These are phyloP conservation scores for Rhizopogon parksii DNA, from an alignment of 1,284 basidiomycete species.

Conservation along the genomic window DNA sequence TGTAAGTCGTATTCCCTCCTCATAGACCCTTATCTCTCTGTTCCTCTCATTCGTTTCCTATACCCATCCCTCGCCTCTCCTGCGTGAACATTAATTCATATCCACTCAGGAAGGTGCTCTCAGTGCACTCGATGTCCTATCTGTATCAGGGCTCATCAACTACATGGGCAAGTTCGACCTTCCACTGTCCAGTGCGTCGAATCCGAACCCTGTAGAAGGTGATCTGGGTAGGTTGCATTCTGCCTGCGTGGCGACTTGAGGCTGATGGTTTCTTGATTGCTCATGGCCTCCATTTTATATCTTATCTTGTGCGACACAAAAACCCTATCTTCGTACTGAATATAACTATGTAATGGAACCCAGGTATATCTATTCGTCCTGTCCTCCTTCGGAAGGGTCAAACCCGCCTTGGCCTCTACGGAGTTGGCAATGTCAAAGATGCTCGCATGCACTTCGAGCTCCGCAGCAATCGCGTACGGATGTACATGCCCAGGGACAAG, in stretches of 20 bases:
- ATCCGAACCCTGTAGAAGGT: slow-evolving; percentile 21
- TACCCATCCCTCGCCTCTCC: not conserved
- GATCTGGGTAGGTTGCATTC: not conserved
- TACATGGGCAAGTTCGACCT: slow-evolving; percentile 93
- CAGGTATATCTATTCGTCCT: slow-evolving; percentile 84
- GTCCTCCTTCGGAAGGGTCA: slow-evolving; percentile 86
- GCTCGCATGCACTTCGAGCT: slow-evolving; percentile 95
- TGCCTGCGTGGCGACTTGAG: not conserved
- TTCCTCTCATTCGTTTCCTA: not conserved
- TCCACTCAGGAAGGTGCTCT: slow-evolving; percentile 81
- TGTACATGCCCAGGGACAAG: slow-evolving; percentile 92
- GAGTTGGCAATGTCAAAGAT: slow-evolving; percentile 96
- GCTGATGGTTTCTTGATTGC: not conserved
- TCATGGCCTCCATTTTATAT: not conserved
- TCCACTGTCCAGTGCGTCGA: slow-evolving; percentile 46
- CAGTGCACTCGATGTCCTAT: slow-evolving; percentile 91
- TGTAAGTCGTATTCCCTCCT: slow-evolving; percentile 38
- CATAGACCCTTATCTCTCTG: not conserved
- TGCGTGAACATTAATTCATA: not conserved
- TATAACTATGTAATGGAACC: slow-evolving; percentile 41
- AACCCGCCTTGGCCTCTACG: slow-evolving; percentile 86
- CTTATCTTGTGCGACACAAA: not conserved
- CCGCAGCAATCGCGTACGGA: slow-evolving; percentile 85
- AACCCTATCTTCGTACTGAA: not conserved
- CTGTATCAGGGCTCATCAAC: slow-evolving; percentile 90